Base-by-base conservation (phyloP, 805 yeast genomes). In the Hanseniaspora taiwanica region DNA sequence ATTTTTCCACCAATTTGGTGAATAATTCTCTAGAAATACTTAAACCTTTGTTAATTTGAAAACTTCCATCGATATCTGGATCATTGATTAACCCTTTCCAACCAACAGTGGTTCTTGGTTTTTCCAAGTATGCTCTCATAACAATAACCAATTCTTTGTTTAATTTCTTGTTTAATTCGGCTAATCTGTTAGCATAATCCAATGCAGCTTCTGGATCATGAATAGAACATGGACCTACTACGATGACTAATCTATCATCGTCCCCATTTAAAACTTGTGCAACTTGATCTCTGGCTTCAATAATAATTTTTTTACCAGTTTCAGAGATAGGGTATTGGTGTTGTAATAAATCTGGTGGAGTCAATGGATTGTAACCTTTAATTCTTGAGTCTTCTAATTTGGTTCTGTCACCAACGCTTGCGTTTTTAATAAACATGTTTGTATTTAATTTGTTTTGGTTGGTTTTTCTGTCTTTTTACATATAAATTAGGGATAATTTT, bases 21-120 rank as follows among this genome's bases (percentile, higher is more conserved):
- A 84, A 89, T 68, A 89, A 73, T 49, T 82, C 80, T 62, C 98
- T 76, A 5, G 96, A 72, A 45, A 86, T 78, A 56, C 89, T 71
- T 50, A 89, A 72, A 53, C 98, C 98, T 65, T 89, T 87, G 70
- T 89, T 89, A 60, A 89, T 89, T 53, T 86, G 76, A 76, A 83
- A 89, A 39, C 94, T 71, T 45, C 84, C 84, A 61, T 89, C 94
- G 52, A 89, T 80, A 54, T 91, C 95, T 24, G 98, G 98, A 62
- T 89, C 98, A 59, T 89, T 89, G 54, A 89, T 91, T 49, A 89
- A 71, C 51, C 98, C 98, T 66, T 89, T 89, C 98, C 98, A 89
- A 44, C 98, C 98, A 36, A 91, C 97, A 21, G 97, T 89, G 39
- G 98, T 89, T 65, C 98, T 78, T 52, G 98, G 98, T 65, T 89